phyloP scores from a whole-genome alignment of 2,329 filamentous ascomycete species.

The Fusarium metavorans region DNA sequence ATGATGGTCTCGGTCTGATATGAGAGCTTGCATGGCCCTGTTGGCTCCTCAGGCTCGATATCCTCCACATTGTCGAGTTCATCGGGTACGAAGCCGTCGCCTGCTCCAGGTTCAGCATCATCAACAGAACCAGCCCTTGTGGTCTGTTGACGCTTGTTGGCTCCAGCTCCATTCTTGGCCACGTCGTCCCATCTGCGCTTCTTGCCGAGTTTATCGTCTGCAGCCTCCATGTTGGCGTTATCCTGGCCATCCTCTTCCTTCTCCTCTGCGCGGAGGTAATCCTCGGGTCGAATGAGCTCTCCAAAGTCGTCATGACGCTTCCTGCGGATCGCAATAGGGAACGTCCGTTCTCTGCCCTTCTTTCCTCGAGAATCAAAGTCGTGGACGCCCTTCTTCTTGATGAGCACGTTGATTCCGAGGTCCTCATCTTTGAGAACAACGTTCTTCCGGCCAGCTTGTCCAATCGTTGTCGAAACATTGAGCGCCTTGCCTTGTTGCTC shows the following conservation, averaged over 20 bases:
- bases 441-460: slow-evolving; percentile 86
- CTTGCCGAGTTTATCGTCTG: slow-evolving; percentile 79
- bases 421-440: slow-evolving; percentile 89
- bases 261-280: slow-evolving; percentile 93
- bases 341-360: slow-evolving; percentile 91
- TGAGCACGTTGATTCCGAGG: slow-evolving; percentile 88
- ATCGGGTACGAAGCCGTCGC: slow-evolving; percentile 59
- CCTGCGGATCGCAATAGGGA: slow-evolving; percentile 84
- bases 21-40: slow-evolving; percentile 81
- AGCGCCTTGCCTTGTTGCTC: slow-evolving; percentile 93
- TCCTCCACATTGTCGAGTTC: slow-evolving; percentile 72
- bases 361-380: slow-evolving; percentile 94
- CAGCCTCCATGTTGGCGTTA: slow-evolving; percentile 49
- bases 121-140: slow-evolving; percentile 58
- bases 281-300: slow-evolving; percentile 91
- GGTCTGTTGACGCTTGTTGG: slow-evolving; percentile 71
- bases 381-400: slow-evolving; percentile 90
- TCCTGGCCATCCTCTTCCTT: slow-evolving; percentile 80
- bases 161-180: slow-evolving; percentile 50
- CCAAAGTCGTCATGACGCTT: slow-evolving; percentile 91
- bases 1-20: slow-evolving; percentile 72
- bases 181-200: slow-evolving; percentile 93
- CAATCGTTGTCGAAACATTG: slow-evolving; percentile 87
- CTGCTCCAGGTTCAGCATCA: slow-evolving; percentile 55
- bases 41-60: slow-evolving; percentile 60